Evolutionary conservation across 805 yeast genomes (phyloP), one percentile per base, ranked within the genome.

Genomic region (Nematodospora valgi): DNA sequence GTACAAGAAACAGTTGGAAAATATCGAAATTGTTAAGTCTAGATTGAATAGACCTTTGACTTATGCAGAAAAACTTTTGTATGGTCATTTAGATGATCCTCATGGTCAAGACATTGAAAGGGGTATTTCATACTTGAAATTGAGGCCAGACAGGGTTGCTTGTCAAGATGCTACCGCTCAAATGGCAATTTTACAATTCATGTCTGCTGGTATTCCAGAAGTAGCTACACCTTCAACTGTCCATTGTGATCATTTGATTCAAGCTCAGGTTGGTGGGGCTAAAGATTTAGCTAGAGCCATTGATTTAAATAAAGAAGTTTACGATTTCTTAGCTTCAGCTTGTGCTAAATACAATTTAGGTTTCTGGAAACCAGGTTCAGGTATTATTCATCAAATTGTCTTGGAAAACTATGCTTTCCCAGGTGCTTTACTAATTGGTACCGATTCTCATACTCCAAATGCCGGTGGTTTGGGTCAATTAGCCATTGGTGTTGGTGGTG

Each of bases 131-230:
- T 91, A 91, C 70, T 76, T 89, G 65, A 91, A 91, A 70, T 76
- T 91, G 60, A 82, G 95, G 69, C 98, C 98, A 37, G 98, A 89
- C 65, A 80, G 98, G 65, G 97, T 91, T 43, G 97, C 97, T 32
- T 88, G 95, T 84, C 98, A 89, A 74, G 98, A 89, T 73, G 98
- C 98, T 39, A 87, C 96, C 40, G 97, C 97, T 39, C 98, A 89
- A 73, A 89, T 89, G 98, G 96, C 97, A 38, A 77, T 89, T 51
- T 72, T 89, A 57, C 98, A 89, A 72, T 89, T 89, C 65, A 88
- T 88, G 94, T 84, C 95, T 43, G 94, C 95, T 51, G 95, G 95
- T 55, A 70, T 88, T 78, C 82, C 86, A 44, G 76, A 79, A 58
- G 94, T 89, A 34, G 95, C 95, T 38, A 91, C 91, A 45, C 97